Percentiles rank a stretch among this genome's conserved stretches.
These are phyloP conservation scores for Penicillium palitans DNA, from an alignment of 2,329 filamentous ascomycete genomes.

Conservation along the genomic window DNA sequence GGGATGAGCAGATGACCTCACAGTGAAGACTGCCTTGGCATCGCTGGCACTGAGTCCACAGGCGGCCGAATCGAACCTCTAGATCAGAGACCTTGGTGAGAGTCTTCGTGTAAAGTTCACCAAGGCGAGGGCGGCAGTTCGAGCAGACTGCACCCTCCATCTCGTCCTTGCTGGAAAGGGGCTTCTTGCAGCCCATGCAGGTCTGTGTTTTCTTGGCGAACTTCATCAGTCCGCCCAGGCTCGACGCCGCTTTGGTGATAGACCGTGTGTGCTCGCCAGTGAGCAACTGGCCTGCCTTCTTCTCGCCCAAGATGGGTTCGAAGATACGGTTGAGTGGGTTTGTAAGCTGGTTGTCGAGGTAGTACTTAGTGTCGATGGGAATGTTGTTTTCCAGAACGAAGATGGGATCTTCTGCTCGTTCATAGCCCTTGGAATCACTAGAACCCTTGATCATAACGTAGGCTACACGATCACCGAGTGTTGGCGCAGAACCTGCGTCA, in stretches of 20 bases:
- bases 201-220: slow-evolving; percentile 97
- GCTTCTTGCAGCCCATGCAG: slow-evolving; percentile 99
- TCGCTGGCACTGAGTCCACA: slow-evolving; percentile 98
- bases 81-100: slow-evolving; percentile 85
- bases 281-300: slow-evolving; percentile 80
- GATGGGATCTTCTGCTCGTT: slow-evolving; percentile 95
- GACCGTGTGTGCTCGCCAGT: slow-evolving; percentile 93
- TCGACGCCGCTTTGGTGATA: slow-evolving; percentile 88
- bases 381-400: slow-evolving; percentile 97
- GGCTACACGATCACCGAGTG: slow-evolving; percentile 89
- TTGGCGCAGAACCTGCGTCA: slow-evolving; percentile 89
- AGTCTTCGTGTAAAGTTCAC: slow-evolving; percentile 91
- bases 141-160: slow-evolving; percentile 82
- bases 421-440: slow-evolving; percentile 88
- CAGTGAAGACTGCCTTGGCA: slow-evolving; percentile 98
- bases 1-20: slow-evolving; percentile 94
- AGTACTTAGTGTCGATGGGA: slow-evolving; percentile 97
- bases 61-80: slow-evolving; percentile 84
- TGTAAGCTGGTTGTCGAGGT: slow-evolving; percentile 95
- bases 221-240: slow-evolving; percentile 93
- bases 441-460: slow-evolving; percentile 97
- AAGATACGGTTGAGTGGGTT: slow-evolving; percentile 95
- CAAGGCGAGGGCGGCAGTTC: slow-evolving; percentile 79
- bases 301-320: slow-evolving; percentile 94
- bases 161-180: slow-evolving; percentile 76